phyloP scores from a whole-genome alignment of 1,139 yeast genomes.

The Kodamaea sp. region DNA sequence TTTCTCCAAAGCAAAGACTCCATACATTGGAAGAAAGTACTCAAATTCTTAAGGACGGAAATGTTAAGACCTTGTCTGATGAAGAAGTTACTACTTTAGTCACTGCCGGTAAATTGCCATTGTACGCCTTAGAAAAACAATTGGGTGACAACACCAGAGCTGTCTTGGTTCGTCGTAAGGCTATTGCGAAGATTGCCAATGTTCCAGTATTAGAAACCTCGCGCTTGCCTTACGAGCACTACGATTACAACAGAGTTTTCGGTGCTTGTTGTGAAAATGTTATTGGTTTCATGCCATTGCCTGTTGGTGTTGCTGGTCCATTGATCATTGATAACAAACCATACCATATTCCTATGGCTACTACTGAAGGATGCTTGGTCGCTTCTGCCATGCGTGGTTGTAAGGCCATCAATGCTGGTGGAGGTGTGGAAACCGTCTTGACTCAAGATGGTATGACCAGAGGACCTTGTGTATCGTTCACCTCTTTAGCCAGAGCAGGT shows the following conservation, averaged over 20 bases:
- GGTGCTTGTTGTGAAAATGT: conserved; percentile 99
- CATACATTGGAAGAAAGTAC: conserved; percentile 63
- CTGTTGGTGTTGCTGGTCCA: conserved; percentile 98
- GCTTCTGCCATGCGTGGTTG: conserved; percentile 99
- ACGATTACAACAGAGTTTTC: conserved; percentile 93
- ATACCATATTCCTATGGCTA: conserved; percentile 96
- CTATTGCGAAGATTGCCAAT: conserved; percentile 78
- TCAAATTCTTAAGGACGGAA: conserved; percentile 67
- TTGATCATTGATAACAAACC: conserved; percentile 83
- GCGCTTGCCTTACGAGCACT: conserved; percentile 74
- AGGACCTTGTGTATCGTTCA: conserved; percentile 96
- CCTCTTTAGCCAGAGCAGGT: conserved; percentile 82
- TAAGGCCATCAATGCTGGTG: conserved; percentile 96
- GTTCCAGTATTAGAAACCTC: conserved; percentile 77
- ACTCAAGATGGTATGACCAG: conserved; percentile 99
- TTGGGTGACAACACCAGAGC: conserved; percentile 87
- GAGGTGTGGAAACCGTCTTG: conserved; percentile 89
- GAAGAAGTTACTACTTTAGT: conserved; percentile 76
- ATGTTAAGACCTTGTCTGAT: conserved; percentile 63
- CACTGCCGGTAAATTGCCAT: conserved; percentile 76
- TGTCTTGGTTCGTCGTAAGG: conserved; percentile 87
- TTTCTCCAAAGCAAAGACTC: conserved; percentile 22
- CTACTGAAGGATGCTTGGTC: conserved; percentile 97
- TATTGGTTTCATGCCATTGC: conserved; percentile 93
- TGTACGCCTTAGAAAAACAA: conserved; percentile 92